Base-by-base conservation (phyloP, 495 filamentous ascomycete species). In the Aspergillus homomorphus region DNA sequence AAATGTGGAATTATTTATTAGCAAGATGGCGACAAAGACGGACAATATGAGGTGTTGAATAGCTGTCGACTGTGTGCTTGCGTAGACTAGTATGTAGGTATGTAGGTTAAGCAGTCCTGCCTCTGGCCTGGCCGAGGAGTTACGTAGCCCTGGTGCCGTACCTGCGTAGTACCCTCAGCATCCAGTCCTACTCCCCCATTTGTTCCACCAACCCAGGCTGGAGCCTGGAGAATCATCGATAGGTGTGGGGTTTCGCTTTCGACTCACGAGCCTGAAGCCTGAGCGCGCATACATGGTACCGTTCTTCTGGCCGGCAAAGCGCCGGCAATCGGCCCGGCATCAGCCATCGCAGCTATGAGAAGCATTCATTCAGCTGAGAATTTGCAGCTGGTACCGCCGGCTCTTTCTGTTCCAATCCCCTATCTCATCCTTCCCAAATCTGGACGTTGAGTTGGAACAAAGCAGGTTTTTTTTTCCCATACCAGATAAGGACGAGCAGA, bases 101-200 rank as follows among this genome's bases (percentile, higher is more conserved):
- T 38, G 33, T 9, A 38, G 6, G 4, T 9, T 38, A 38, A 38
- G 33, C 33, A 38, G 10, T 5, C 15, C 21, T 41, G 42, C 20
- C 4, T 16, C 6, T 33, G 55, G 43, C 52, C 15, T 24, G 30
- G 18, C 15, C 41, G 20, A 14, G 23, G 21, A 24, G 42, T 50
- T 58, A 56, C 44, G 60, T 59, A 59, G 53, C 43, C 33, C 51
- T 49, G 43, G n/a, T 50, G 54, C 54, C 54, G 64, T 66, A 66
- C 64, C 64, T 66, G 64, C 64, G 64, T 66, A 43, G 48, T 56
- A 51, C 12, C 52, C 57, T 61, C n/a, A n/a, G n/a, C n/a, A n/a
- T n/a, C 58, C 56, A 51, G 56, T 30, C n/a, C 54, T 38, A 7
- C 48, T 58, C 51, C 52, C 56, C 60, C 56, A 55, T 63, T 53